Evolutionary conservation across 345 rosid species (phyloP), one percentile per base, ranked within the genome.

Genomic region (Melastoma malabathricum): DNA sequence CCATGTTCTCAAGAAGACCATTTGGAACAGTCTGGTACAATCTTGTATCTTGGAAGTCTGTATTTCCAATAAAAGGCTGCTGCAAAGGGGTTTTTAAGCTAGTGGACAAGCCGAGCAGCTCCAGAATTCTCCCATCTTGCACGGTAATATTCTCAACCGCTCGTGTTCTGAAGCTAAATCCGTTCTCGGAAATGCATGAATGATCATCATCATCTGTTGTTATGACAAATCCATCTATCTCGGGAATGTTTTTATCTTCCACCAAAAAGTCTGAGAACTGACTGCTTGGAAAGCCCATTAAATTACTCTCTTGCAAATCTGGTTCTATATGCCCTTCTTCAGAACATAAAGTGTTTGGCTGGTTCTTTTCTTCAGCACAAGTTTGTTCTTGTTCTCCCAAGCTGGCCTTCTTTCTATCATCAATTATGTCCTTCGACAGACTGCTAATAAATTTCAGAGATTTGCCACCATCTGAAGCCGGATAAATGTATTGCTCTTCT

Each of bases 61-160:
- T 63, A 62, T 62, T 68, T 15, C 70, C 68, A 31, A 75, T 63
- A 49, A 82, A 64, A 51, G 72, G 64, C 49, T 74, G 74, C 41
- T 80, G 62, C 20, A 67, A 63, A 18, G 98, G 95, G 49, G 95
- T 80, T 60, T 50, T 59, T 63, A 63, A 38, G 71, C 77, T 61
- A 64, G 78, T 74, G 55, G 96, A 84, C 74, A 71, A 78, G 58
- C 81, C 70, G 52, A 84, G 78, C 82, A 64, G 68, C 74, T 87
- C 85, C 54, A 78, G 48, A 22, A 65, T 41, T 56, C 82, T 67
- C 54, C 78, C 79, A 65, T 69, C 70, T 68, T 81, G 87, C 39
- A 68, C 55, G 51, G 78, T 60, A 55, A 66, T 64, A 57, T 64
- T 73, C 59, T 80, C 72, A 69, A 76, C 75, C 41, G 74, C 76